phyloP scores from a whole-genome alignment of 768 basidiomycete species.

The Tephrocybe sp. region DNA sequence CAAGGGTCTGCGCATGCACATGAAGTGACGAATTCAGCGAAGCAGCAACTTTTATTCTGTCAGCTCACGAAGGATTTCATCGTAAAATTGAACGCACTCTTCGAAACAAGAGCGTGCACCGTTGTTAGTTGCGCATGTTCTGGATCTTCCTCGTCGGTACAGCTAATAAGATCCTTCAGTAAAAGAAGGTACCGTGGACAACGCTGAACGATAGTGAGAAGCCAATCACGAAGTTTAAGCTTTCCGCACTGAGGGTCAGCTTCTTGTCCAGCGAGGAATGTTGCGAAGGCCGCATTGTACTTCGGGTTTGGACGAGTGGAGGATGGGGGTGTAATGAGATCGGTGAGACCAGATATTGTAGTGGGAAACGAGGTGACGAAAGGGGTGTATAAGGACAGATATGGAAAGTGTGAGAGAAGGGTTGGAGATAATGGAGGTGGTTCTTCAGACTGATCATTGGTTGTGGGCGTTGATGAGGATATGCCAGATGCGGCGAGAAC shows the following conservation, averaged over 20 bases:
- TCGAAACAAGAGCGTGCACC: conserved; percentile 66
- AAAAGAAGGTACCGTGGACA: conserved; percentile 85
- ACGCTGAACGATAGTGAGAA: conserved; percentile 83
- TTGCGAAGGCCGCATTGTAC: conserved; percentile 54
- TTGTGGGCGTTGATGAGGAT: conserved; percentile 7
- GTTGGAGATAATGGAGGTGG: conserved; percentile 46
- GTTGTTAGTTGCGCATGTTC: conserved; percentile 61
- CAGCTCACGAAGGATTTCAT: background rate
- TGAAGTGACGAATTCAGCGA: conserved; percentile 80
- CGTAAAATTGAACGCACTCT: conserved; percentile 46
- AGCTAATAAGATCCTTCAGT: conserved; percentile 75
- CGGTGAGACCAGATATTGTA: conserved; percentile 54
- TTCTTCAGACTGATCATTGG: conserved; percentile 30
- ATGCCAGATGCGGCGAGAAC: conserved; percentile 31
- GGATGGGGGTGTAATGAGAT: conserved; percentile 46
- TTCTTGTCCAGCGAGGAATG: conserved; percentile 65
- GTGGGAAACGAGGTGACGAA: conserved; percentile 79
- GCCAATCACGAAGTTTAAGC: conserved; percentile 79
- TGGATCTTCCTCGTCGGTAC: conserved; percentile 61
- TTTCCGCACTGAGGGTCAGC: conserved; percentile 67
- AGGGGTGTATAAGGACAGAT: conserved; percentile 82
- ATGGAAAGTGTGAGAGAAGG: conserved; percentile 81
- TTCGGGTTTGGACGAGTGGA: conserved; percentile 33
- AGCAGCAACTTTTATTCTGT: conserved; percentile 52
- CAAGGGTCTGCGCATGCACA: conserved; percentile 72